These are phyloP conservation scores for Cutaneotrichosporon cavernicola DNA, from an alignment of 1,284 basidiomycete species.

Conservation along the genomic window DNA sequence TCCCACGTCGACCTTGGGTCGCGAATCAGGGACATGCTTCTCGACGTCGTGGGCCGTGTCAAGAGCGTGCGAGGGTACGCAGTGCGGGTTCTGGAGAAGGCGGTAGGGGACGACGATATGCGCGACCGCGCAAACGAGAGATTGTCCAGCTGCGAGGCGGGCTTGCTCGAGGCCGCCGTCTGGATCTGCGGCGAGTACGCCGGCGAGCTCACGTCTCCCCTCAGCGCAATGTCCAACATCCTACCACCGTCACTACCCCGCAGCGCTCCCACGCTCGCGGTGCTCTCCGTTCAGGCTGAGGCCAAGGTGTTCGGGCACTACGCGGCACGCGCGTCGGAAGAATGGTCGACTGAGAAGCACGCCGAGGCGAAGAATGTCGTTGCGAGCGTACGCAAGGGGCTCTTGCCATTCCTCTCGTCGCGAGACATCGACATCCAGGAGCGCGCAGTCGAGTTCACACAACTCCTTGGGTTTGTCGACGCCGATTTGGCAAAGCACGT, in stretches of 20 bases:
- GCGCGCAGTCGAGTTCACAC: conserved; percentile 76
- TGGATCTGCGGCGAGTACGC: conserved; percentile 95
- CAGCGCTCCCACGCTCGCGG: conserved; percentile 64
- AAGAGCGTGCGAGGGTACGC: conserved; percentile 72
- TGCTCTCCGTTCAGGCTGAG: conserved; percentile 76
- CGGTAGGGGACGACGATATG: conserved; percentile 75
- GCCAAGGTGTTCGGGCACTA: conserved; percentile 85
- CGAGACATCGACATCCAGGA: conserved; percentile 86
- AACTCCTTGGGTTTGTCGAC: conserved; percentile 75
- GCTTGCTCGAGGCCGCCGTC: conserved; percentile 85
- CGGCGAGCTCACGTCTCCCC: conserved; percentile 37
- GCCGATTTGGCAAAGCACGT: conserved; percentile 69
- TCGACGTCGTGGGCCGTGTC: conserved; percentile 84
- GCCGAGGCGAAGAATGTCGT: conserved; percentile 63
- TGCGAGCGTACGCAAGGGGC: conserved; percentile 60
- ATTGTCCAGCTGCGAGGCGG: conserved; percentile 38
- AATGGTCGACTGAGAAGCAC: conserved; percentile 61
- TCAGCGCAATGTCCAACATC: conserved; percentile 61
- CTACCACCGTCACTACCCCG: conserved; percentile 55
- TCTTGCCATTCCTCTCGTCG: conserved; percentile 60
- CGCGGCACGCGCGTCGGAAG: conserved; percentile 68
- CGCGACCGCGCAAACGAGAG: conserved; percentile 55
- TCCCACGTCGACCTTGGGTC: conserved; percentile 72
- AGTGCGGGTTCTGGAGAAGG: conserved; percentile 73
- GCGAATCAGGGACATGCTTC: conserved; percentile 74